Evolutionary conservation across 2,329 filamentous ascomycete species (phyloP).

Genomic region (Monosporascus sp.): DNA sequence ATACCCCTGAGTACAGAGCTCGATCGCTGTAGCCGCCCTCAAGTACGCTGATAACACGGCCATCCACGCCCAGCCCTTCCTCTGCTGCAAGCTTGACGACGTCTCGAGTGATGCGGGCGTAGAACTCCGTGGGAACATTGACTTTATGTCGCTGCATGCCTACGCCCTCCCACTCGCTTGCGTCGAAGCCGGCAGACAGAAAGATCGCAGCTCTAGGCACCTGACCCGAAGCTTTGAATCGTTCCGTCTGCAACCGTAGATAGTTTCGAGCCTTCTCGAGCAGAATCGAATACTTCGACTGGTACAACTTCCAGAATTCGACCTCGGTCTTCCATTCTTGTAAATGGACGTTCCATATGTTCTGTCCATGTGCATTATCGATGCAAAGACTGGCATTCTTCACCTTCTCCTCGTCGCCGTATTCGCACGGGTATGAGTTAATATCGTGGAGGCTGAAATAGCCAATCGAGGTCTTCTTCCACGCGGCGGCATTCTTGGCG

Average conservation of each 20-base stretch:
- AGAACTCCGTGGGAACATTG: conserved; percentile 95
- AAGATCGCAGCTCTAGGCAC: conserved; percentile 83
- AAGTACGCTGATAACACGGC: conserved; percentile 84
- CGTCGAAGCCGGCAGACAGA: conserved; percentile 92
- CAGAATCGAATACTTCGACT: conserved; percentile 69
- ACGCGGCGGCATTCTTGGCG: conserved; percentile 65
- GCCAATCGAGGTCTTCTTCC: conserved; percentile 83
- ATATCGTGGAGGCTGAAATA: conserved; percentile 98
- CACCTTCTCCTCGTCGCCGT: conserved; percentile 88
- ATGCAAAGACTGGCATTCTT: conserved; percentile 92
- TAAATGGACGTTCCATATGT: conserved; percentile 92
- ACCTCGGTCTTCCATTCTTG: conserved; percentile 76
- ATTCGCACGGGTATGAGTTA: conserved; percentile 95
- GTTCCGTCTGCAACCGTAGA: conserved; percentile 66
- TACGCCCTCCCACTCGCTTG: conserved; percentile 85
- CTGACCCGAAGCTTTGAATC: conserved; percentile 53
- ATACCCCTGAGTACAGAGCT: conserved; percentile 78
- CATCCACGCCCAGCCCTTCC: conserved; percentile 70
- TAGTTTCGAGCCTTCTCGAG: conserved; percentile 78
- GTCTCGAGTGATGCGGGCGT: conserved; percentile 84
- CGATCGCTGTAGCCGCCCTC: conserved; percentile 96
- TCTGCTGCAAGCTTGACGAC: conserved; percentile 78
- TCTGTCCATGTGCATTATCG: conserved; percentile 90
- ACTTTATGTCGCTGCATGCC: conserved; percentile 96
- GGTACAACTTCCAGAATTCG: conserved; percentile 89